Base-by-base conservation (phyloP, 192 early-diverging fungal species). In the Coemansia asiatica region DNA sequence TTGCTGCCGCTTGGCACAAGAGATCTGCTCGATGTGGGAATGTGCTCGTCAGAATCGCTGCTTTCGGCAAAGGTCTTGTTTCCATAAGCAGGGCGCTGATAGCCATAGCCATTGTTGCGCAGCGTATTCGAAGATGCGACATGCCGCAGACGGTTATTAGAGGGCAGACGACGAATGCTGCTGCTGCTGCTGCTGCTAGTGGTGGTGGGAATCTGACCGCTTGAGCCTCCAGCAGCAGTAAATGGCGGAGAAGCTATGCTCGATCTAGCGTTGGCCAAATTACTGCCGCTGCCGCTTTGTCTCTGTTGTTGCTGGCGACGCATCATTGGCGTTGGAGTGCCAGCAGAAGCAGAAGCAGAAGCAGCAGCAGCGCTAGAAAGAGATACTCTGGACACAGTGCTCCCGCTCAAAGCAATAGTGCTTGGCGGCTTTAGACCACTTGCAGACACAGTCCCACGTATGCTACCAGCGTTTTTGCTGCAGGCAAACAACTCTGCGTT, bases 401-500 rank as follows among this genome's bases (percentile, higher is more conserved):
- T 15, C 13, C 50, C 50, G 22, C 22, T 53, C 50, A 53, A 22
- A 10, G 50, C 50, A 27, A 22, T 27, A 3, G 40, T 56, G 55
- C 55, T 56, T 18, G 55, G 50, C 6, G 50, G 50, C 8, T 22
- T 22, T 9, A 53, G 21, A 13, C 50, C 50, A 13, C 50, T 53
- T 27, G 26, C 40, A 44, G 40, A 44, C 40, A 44, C 40, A 13
- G 40, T 44, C 16, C 40, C 40, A 15, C 40, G 40, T 13, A 44
- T 6, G 50, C 26, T 53, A 13, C 23, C 50, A 3, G 22, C 18
- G 55, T 16, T 56, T 18, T 29, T 56, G 55, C 28, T 26, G 8
- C 28, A 26, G 9, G 55, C 27, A 29, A 29, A 31, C 55, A 56
- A 5, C 55, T 56, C 55, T 4, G 55, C 55, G 21, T 56, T 56